These are phyloP conservation scores for Dryas octopetala DNA, from an alignment of 306 rosid species.

Conservation along the genomic window DNA sequence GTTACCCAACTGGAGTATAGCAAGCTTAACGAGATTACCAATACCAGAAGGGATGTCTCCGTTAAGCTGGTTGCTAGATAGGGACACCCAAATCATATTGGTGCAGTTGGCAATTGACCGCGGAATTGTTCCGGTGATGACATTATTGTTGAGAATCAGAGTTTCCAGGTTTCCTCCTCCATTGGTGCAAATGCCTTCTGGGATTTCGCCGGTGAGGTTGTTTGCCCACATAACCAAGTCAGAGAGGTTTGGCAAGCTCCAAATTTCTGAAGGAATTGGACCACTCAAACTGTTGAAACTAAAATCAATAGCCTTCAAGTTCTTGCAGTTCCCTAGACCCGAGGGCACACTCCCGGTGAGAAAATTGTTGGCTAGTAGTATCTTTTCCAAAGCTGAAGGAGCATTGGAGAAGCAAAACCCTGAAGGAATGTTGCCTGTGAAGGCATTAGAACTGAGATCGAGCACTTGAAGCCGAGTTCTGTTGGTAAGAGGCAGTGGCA, in stretches of 20 bases:
- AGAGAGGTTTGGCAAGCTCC: constrained; percentile 59
- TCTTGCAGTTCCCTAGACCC: constrained; percentile 57
- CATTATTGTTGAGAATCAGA: constrained; percentile 60
- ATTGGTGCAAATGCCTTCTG: constrained; percentile 50
- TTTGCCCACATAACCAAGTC: constrained; percentile 82
- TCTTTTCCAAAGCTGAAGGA: constrained; percentile 42
- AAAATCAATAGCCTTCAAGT: constrained; percentile 51
- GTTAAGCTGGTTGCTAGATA: constrained; percentile 50
- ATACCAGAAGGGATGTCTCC: constrained; percentile 64
- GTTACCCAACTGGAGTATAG: constrained; percentile 68
- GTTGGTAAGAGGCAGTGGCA: constrained; percentile 53
- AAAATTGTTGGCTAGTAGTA: constrained; percentile 51
- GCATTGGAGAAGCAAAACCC: constrained; percentile 39
- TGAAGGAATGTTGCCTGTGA: constrained; percentile 52
- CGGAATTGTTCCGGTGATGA: constrained; percentile 60
- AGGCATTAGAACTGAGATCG: constrained; percentile 60
- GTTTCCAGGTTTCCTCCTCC: constrained; percentile 65
- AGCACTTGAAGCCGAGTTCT: constrained; percentile 49
- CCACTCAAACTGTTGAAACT: constrained; percentile 71
- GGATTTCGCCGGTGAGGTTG: constrained; percentile 57
- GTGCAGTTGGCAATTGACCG: constrained; percentile 58
- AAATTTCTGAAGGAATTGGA: constrained; percentile 52
- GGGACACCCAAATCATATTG: constrained; percentile 64
- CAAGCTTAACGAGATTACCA: constrained; percentile 50
- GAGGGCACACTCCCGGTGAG: constrained; percentile 51